phyloP scores from a whole-genome alignment of 2,329 filamentous ascomycete species.

The Diplodia intermedia region DNA sequence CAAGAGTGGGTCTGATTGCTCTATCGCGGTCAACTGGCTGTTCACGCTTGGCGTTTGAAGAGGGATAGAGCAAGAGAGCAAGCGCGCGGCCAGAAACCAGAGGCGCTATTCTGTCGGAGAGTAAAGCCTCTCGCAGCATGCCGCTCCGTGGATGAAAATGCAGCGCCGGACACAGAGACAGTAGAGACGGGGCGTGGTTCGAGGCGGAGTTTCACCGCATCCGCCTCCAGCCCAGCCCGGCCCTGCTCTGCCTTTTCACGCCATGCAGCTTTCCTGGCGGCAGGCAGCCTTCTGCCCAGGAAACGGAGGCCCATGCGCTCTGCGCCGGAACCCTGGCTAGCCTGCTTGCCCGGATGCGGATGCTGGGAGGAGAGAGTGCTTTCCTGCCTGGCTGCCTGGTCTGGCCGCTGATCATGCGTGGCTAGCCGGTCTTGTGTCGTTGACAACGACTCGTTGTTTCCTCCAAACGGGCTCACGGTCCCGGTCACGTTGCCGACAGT shows the following conservation, averaged over 20 bases:
- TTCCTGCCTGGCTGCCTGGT: constrained; percentile 10
- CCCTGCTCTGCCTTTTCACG: neutral
- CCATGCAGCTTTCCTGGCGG: constrained; percentile 10
- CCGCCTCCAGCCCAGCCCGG: neutral
- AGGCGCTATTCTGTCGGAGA: neutral
- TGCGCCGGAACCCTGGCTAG: constrained; percentile 10
- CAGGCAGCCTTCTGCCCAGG: neutral
- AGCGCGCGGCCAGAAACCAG: constrained; percentile 6
- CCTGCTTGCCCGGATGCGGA: constrained; percentile 17
- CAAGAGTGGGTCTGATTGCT: constrained; percentile 11
- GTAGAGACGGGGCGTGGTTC: constrained; percentile 1
- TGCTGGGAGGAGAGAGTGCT: constrained; percentile 6
- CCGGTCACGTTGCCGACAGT: constrained; percentile 13
- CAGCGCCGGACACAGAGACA: constrained; percentile 4
- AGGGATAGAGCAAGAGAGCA: neutral
- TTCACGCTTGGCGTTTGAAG: neutral
- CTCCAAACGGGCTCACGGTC: constrained; percentile 2
- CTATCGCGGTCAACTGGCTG: constrained; percentile 5
- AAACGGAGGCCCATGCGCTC: constrained; percentile 14
- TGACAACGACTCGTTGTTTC: neutral
- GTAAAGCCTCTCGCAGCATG: constrained; percentile 11
- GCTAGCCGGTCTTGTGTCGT: neutral
- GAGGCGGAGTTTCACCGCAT: constrained; percentile 28
- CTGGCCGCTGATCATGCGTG: constrained; percentile 23
- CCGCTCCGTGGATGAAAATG: neutral